Base-by-base conservation (phyloP, 2,329 filamentous ascomycete genomes). In the Samsoniella hepiali region DNA sequence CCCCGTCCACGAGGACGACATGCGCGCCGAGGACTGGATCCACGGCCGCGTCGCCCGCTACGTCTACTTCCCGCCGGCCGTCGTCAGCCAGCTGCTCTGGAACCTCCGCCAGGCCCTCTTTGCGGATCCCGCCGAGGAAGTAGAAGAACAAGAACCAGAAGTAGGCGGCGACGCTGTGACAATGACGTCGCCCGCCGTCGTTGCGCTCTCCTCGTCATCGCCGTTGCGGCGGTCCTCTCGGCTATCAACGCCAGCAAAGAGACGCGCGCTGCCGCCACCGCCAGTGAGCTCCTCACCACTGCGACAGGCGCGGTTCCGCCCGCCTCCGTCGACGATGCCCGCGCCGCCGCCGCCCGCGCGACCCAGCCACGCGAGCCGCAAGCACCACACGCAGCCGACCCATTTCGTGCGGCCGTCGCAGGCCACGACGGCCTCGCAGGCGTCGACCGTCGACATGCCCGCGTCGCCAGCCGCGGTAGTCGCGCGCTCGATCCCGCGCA, bases 21-120 rank as follows among this genome's bases (percentile, higher is more conserved):
- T 88, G 76, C 79, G 78, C 51, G 74, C 77, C 49, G 81, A 83
- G 45, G 85, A 83, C 0, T 86, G 85, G 82, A 70, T 87, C 0
- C 75, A 78, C 5, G 74, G 75, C 1, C 72, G 78, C 2, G 80
- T 86, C n/a, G 75, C 77, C 32, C 81, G 80, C 57, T 87, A 82
- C 64, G 72, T 74, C 3, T 86, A 82, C 67, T 72, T 88, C 1
- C 82, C 82, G 1, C 86, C 85, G 1, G 84, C 82, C 2, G 79
- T 86, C 1, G 79, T 85, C 0, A 84, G 83, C 6, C 79, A 84
- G 66, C 72, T 88, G 13, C 78, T 88, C 51, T 83, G 80, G 59
- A 88, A 88, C 64, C 70, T 89, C 40, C 76, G 81, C 47, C 81
- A 82, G 5, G 70, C 87, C 1, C 80, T 87, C 62, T 76, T 73